Base-by-base conservation (phyloP, 2,329 filamentous ascomycete genomes). In the Acarospora socialis region DNA sequence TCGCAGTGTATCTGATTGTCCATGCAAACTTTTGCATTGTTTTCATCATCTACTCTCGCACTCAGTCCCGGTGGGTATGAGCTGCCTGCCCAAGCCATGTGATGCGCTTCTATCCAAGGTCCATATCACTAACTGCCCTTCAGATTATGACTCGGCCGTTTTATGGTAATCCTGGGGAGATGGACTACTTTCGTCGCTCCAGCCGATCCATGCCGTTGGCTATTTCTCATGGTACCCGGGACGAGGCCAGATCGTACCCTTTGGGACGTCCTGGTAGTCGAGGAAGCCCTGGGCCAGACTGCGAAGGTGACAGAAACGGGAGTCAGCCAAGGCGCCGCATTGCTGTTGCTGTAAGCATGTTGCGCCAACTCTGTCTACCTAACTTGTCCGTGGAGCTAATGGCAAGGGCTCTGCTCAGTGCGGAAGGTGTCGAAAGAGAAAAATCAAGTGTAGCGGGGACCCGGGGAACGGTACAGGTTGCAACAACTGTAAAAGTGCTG, bases 381-480 rank as follows among this genome's bases (percentile, higher is more conserved):
- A 8, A 8, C 20, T 21, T 28, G 18, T 22, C 41, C 19, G 10
- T 16, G 9, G 21, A 27, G 21, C 27, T 33, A 14, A 36, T 22
- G 37, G 33, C 19, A 14, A 35, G 15, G 37, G 33, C 19, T 31
- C n/a, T 19, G 13, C 26, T 4, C 42, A 94, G 87, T 95, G 87
- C 54, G 73, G 74, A 21, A 74, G 87, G 43, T 95, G 87, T 56
- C 74, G 87, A 38, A 86, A 87, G 59, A 73, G 87, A 37, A 95
- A 95, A 64, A 95, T 95, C 46, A 78, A 82, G 45, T 95, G 87
- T 60, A 92, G 81, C 48, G 87, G 87, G 25, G 83, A 93, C 50
- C 65, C 68, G 20, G 80, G 79, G 19, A 72, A 77, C 47, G 79
- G 78, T n/a, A 59, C 63, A 22, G 74, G 77, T n/a, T 95, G 87